Base-by-base conservation (phyloP, 202 grass and related monocot species). In the Cymbopogon flexuosus region DNA sequence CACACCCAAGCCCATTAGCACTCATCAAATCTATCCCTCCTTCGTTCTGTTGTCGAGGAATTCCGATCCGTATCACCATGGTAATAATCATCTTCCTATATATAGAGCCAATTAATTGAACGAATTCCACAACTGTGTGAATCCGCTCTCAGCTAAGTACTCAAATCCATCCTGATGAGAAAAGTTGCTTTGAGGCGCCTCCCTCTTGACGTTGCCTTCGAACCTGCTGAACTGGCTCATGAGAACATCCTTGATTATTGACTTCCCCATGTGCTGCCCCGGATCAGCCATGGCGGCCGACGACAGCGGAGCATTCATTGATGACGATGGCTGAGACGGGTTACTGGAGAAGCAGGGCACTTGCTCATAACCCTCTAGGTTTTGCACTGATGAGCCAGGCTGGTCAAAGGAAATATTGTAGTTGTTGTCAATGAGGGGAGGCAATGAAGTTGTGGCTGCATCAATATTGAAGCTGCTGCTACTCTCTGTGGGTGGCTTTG, bases 271-370 rank as follows among this genome's bases (percentile, higher is more conserved):
- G n/a, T 74, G 57, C 31, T 83, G 69, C 68, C 68, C 84, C 54
- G 62, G 85, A 72, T 91, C 84, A 71, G 27, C 65, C 70, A 79
- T 87, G 15, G 61, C 21, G 15, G 62, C 22, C 19, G 71, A 11
- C 2, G 87, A 34, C 34, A 70, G 43, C 0, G 52, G 79, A 33
- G 24, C 43, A 27, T 81, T 88, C 75, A 80, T 70, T 9, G 89
- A 88, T 10, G 90, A 90, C 4, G 79, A 56, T 5, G 72, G 73
- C 19, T 86, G 76, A 16, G 82, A 84, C 43, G 84, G 76, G 64
- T 85, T 85, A 76, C 81, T 92, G 91, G 94, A 94, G 94, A 97
- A 94, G 94, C 94, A 93, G 94, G 94, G 70, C 89, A 97, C 89
- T 89, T 97, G 94, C 94, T 87, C 81, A 41, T 85, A 90, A 59